A percentile compares a stretch with the other conserved stretches of the same genome.
phyloP scores from a whole-genome alignment of 73 alveolate species.

The Paramecium primaurelia region DNA sequence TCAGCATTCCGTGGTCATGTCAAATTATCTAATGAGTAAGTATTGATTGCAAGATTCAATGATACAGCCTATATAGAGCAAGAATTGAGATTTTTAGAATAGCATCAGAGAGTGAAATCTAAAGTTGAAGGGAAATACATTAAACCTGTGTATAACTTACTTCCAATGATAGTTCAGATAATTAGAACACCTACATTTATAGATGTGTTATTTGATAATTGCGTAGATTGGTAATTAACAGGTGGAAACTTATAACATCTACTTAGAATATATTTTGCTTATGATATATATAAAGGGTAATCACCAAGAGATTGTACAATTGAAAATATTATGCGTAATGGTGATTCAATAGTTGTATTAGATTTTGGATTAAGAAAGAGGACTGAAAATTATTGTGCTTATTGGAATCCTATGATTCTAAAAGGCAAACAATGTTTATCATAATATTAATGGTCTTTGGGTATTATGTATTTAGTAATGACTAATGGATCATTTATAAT shows the following conservation, averaged over 20 bases:
- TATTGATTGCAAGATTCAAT: background rate
- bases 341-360: background rate
- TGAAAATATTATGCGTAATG: constrained; percentile 4
- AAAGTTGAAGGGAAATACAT: background rate
- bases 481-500: background rate
- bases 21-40: background rate
- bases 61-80: background rate
- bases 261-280: background rate
- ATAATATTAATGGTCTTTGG: background rate
- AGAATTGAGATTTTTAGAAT: background rate
- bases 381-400: background rate
- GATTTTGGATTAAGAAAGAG: constrained; percentile 31
- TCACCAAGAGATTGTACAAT: constrained; percentile 6
- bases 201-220: constrained; percentile 19
- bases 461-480: constrained; percentile 33
- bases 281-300: background rate
- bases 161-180: background rate
- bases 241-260: background rate
- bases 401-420: constrained; percentile 28
- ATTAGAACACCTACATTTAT: background rate
- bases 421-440: background rate
- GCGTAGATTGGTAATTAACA: background rate
- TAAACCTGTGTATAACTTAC: background rate
- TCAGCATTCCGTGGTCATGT: constrained; percentile 28
- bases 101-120: background rate